phyloP scores from a whole-genome alignment of 208 protist genomes.

The Wallacemonas sp. region DNA sequence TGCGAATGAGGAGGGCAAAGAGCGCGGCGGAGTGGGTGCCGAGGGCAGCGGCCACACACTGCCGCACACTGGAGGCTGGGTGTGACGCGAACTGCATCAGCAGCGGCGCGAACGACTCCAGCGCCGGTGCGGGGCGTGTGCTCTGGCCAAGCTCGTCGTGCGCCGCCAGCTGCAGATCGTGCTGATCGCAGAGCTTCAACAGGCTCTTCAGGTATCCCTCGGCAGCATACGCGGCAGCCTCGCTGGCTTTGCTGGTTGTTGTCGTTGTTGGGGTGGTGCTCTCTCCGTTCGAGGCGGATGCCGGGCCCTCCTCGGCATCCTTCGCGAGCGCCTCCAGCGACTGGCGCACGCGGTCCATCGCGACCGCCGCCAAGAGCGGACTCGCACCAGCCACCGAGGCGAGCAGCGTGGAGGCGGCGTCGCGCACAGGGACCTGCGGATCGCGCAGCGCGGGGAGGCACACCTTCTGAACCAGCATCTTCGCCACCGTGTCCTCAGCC shows the following conservation, averaged over 20 bases:
- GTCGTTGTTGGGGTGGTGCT: not conserved
- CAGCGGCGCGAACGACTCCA: conserved; percentile 25
- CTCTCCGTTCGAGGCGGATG: not conserved
- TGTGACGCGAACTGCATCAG: conserved; percentile 53
- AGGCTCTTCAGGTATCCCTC: conserved; percentile 52
- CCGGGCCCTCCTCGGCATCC: not conserved
- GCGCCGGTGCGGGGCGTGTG: not conserved
- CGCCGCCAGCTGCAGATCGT: conserved; percentile 11
- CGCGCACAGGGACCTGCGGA: conserved; percentile 32
- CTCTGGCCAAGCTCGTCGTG: too few species aligned
- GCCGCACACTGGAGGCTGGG: conserved; percentile 72
- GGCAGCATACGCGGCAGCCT: conserved; percentile 36
- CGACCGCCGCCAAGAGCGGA: conserved; percentile 22
- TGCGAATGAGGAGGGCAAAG: conserved; percentile 35
- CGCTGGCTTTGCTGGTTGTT: not conserved
- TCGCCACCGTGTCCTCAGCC: conserved; percentile 23
- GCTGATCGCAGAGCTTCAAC: conserved; percentile 21
- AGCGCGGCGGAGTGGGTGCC: conserved; percentile 42
- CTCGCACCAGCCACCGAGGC: conserved; percentile 24
- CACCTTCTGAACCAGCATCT: conserved; percentile 17
- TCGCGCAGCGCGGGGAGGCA: conserved; percentile 27
- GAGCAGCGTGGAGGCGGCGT: conserved; percentile 28
- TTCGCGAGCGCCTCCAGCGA: conserved; percentile 5
- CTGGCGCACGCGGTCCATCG: conserved; percentile 23
- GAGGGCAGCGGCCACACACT: conserved; percentile 70